Conservation (phyloP, 1,284 basidiomycete genomes). For the Ustilago sp. region DNA sequence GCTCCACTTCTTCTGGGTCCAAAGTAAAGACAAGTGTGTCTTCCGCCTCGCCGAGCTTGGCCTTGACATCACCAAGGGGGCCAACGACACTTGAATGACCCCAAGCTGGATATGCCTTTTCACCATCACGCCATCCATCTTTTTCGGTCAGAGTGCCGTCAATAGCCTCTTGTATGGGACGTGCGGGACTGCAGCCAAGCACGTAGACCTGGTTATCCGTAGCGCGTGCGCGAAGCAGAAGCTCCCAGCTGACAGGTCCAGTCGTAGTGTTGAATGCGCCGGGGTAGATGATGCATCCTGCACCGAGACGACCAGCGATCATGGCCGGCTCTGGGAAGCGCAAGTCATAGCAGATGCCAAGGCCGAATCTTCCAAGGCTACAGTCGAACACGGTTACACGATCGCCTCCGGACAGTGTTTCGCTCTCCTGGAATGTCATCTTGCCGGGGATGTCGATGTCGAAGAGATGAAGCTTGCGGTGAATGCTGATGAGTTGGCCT, state of each 20-base stretch:
- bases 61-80: conserved; percentile 79
- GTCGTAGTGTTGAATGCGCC: conserved; percentile 76
- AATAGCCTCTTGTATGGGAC: conserved; percentile 76
- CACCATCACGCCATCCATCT: conserved; percentile 47
- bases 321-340: conserved; percentile 95
- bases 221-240: conserved; percentile 87
- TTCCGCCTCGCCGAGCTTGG: conserved; percentile 83
- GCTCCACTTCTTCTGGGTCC: conserved; percentile 55
- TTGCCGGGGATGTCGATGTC: conserved; percentile 98
- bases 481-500: conserved; percentile 86
- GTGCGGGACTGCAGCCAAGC: conserved; percentile 93
- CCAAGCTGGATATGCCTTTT: conserved; percentile 66
- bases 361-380: conserved; percentile 88
- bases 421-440: conserved; percentile 98
- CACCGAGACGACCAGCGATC: conserved; percentile 88
- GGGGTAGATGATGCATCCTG: conserved; percentile 85
- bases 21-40: conserved; percentile 75
- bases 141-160: conserved; percentile 30
- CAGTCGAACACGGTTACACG: conserved; percentile 87
- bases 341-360: conserved; percentile 83
- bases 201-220: conserved; percentile 96
- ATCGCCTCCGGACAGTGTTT: conserved; percentile 85
- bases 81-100: conserved; percentile 65
- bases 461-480: conserved; percentile 96
- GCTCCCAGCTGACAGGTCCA: conserved; percentile 95